A percentile compares a stretch with the other conserved stretches of the same genome.
phyloP scores from a whole-genome alignment of 1,139 yeast species.

The Pichia sp. region DNA sequence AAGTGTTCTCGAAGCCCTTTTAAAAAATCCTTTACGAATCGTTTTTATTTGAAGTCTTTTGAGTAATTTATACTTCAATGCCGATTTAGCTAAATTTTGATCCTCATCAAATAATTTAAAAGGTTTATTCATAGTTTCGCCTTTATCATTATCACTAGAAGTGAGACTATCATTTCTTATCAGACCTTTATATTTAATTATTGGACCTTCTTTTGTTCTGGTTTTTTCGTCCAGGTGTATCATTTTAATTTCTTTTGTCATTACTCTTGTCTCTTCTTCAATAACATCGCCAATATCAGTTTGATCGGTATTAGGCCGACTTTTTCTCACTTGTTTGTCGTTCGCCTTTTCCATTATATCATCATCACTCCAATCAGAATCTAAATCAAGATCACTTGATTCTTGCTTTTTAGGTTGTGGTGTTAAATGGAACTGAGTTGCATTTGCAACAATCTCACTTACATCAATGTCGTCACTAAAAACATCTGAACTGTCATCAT shows the following conservation, averaged over 20 bases:
- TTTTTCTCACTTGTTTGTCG: not conserved
- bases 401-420: not conserved
- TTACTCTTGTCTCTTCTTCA: slow-evolving; percentile 1
- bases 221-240: not conserved
- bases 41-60: slow-evolving; percentile 43
- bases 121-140: not conserved
- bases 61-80: slow-evolving; percentile 42
- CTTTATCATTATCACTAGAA: not conserved
- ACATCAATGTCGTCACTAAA: slow-evolving; percentile 28
- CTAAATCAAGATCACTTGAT: not conserved
- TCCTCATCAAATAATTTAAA: slow-evolving; percentile 17
- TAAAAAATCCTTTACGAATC: slow-evolving; percentile 33
- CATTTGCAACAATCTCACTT: slow-evolving; percentile 23
- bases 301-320: slow-evolving; percentile 12
- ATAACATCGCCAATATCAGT: slow-evolving; percentile 9
- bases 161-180: not conserved
- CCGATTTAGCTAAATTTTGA: slow-evolving; percentile 36
- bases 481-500: slow-evolving; percentile 17
- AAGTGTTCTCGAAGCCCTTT: slow-evolving; percentile 29
- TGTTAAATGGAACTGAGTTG: slow-evolving; percentile 7
- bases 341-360: slow-evolving; percentile 18
- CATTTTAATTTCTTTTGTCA: not conserved
- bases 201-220: not conserved
- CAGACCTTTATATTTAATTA: slow-evolving; percentile 9
- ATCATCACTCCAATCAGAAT: slow-evolving; percentile 23